Evolutionary conservation across 352 stramenopile genomes (phyloP).

Genomic region (Plasmopara halstedii): DNA sequence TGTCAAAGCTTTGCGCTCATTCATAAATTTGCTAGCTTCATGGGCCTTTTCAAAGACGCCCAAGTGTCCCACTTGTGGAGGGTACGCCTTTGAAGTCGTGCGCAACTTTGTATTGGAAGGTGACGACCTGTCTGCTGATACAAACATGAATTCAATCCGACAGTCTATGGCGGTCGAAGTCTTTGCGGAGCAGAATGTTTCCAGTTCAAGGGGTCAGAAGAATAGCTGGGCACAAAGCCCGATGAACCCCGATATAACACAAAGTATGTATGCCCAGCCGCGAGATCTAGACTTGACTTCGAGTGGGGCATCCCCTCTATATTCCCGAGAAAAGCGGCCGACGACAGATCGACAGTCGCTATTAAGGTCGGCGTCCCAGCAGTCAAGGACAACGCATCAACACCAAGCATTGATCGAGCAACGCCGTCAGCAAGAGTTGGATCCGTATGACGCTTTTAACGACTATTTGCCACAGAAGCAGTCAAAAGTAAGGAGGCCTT

Average conservation of each 20-base stretch:
- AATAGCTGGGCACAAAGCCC: conserved; percentile 54
- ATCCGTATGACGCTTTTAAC: conserved; percentile 69
- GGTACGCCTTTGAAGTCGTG: conserved; percentile 73
- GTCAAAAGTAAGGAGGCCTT: conserved; percentile 35
- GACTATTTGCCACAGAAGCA: conserved; percentile 53
- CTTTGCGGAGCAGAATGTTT: conserved; percentile 30
- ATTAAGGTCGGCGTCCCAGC: conserved; percentile 1
- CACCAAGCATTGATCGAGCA: conserved; percentile 4
- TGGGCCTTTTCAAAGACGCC: conserved; percentile 78
- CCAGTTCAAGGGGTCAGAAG: conserved; percentile 18
- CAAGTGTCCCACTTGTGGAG: conserved; percentile 79
- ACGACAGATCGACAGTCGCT: neutral
- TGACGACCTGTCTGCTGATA: conserved; percentile 36
- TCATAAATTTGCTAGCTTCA: conserved; percentile 71
- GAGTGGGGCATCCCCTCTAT: conserved; percentile 1
- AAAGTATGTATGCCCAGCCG: conserved; percentile 25
- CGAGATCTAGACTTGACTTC: neutral
- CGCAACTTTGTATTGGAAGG: conserved; percentile 72
- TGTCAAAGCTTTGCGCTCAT: conserved; percentile 74
- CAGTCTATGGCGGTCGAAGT: conserved; percentile 54
- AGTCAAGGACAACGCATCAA: conserved; percentile 4
- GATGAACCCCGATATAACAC: conserved; percentile 23
- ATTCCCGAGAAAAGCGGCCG: neutral
- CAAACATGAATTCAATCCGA: conserved; percentile 62
- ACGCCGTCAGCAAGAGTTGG: conserved; percentile 12